Percentiles rank a stretch among this genome's conserved stretches.
Evolutionary conservation across 345 rosid species (phyloP).

Genomic region (Eucalyptus marginata): DNA sequence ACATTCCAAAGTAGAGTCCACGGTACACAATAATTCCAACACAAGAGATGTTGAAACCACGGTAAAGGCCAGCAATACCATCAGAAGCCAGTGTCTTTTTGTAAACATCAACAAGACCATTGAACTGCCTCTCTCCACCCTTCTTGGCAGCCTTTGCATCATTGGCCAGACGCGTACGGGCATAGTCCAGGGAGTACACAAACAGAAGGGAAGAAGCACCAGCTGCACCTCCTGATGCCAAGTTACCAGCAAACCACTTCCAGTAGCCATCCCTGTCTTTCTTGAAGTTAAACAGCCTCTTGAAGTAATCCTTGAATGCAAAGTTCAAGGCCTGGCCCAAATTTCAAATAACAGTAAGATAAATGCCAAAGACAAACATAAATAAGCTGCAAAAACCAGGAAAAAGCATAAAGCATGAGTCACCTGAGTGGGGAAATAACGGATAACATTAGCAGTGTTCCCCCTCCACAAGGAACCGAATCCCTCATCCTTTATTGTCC

Average conservation of each 20-base stretch:
- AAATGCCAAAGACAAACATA: not conserved
- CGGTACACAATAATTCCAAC: constrained; percentile 84
- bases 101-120: constrained; percentile 74
- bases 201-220: constrained; percentile 86
- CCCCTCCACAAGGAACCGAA: constrained; percentile 24
- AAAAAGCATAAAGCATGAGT: not conserved
- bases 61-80: constrained; percentile 82
- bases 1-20: constrained; percentile 86
- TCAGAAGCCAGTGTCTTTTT: constrained; percentile 64
- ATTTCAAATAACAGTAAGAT: not conserved
- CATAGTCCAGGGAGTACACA: constrained; percentile 82
- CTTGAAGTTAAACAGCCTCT: constrained; percentile 84
- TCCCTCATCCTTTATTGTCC: constrained; percentile 26
- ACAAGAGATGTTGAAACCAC: constrained; percentile 84
- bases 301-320: constrained; percentile 88
- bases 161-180: constrained; percentile 86
- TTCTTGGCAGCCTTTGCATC: constrained; percentile 84
- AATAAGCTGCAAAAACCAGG: not conserved
- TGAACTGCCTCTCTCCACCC: constrained; percentile 87
- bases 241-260: constrained; percentile 91
- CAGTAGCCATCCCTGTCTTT: constrained; percentile 79
- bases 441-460: constrained; percentile 31
- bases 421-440: constrained; percentile 35
- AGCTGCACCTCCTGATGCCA: constrained; percentile 90
- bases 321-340: constrained; percentile 70